phyloP scores from a whole-genome alignment of 805 yeast genomes.

The Limtongia smithiae region DNA sequence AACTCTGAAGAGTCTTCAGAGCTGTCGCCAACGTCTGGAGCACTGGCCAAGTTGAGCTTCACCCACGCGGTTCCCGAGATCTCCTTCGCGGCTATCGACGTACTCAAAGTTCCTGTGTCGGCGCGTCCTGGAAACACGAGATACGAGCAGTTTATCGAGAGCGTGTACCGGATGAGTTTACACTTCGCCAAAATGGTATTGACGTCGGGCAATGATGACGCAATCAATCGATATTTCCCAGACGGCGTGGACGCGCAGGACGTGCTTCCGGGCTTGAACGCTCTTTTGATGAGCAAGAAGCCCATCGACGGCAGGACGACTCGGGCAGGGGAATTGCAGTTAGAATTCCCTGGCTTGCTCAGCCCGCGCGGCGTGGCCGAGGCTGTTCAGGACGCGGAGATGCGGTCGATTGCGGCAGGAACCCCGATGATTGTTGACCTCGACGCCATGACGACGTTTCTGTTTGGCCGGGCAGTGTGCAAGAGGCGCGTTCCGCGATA shows the following conservation, averaged over 20 bases:
- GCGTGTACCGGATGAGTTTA: slow-evolving; percentile 8
- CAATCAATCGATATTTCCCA: slow-evolving; percentile 4
- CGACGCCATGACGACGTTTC: slow-evolving; percentile 7
- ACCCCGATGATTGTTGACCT: slow-evolving; percentile 4
- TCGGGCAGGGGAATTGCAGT: background rate
- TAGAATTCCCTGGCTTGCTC: background rate
- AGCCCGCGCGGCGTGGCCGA: slow-evolving; percentile 5
- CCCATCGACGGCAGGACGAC: background rate
- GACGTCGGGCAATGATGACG: background rate
- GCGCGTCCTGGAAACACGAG: background rate
- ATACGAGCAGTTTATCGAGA: slow-evolving; percentile 8
- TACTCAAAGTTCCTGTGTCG: background rate
- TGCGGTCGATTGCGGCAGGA: background rate
- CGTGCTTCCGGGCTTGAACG: background rate
- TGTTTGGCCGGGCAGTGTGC: slow-evolving; percentile 10
- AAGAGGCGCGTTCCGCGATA: slow-evolving; percentile 6
- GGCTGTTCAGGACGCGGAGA: background rate
- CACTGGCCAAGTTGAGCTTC: background rate
- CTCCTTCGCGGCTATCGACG: background rate
- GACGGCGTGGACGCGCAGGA: slow-evolving; percentile 3
- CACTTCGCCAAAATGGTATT: slow-evolving; percentile 4
- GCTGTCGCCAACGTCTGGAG: too few species aligned
- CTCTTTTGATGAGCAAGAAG: background rate
- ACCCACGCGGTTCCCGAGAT: background rate
- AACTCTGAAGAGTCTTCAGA: too few species aligned